A percentile compares a stretch with the other conserved stretches of the same genome.
These are phyloP conservation scores for Xylariaceae sp. DNA, from an alignment of 2,329 filamentous ascomycete genomes.

Conservation along the genomic window DNA sequence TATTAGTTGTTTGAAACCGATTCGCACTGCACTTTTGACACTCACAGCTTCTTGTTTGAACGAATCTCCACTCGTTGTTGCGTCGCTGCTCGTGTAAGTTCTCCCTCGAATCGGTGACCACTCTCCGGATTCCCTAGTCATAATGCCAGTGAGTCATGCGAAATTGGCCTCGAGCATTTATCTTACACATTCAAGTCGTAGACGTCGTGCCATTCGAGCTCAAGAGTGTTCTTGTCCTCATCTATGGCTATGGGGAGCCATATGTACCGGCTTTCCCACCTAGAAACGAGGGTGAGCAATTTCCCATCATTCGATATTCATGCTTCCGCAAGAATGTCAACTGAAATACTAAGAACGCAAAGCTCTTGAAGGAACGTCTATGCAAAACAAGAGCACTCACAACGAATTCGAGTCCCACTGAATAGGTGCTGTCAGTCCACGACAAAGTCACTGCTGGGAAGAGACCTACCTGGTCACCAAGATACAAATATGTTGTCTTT, in stretches of 20 bases:
- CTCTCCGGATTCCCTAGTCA: constrained; percentile 43
- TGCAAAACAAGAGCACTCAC: constrained; percentile 21
- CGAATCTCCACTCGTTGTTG: constrained; percentile 44
- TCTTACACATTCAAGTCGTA: constrained; percentile 51
- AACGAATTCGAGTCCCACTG: constrained; percentile 54
- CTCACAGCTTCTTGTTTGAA: constrained; percentile 52
- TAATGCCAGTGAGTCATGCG: background rate
- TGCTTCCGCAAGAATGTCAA: too few relatives aligned
- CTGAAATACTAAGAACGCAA: too few relatives aligned
- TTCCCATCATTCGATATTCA: too few relatives aligned
- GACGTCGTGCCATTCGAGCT: constrained; percentile 52
- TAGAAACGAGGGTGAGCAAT: too few relatives aligned
- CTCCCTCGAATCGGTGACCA: constrained; percentile 45
- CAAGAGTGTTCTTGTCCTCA: constrained; percentile 48
- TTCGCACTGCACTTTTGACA: background rate
- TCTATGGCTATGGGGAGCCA: constrained; percentile 55
- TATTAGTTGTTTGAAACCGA: constrained; percentile 9
- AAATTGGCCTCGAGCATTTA: background rate
- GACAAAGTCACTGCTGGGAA: background rate
- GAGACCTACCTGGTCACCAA: constrained; percentile 41
- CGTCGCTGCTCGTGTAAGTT: constrained; percentile 45
- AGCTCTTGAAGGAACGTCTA: too few relatives aligned
- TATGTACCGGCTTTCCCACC: constrained; percentile 53
- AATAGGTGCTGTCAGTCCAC: background rate
- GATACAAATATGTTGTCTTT: constrained; percentile 49